Percentiles rank a stretch among this genome's conserved stretches.
Evolutionary conservation across 2,329 filamentous ascomycete genomes (phyloP).

Genomic region (Ciborinia camelliae): DNA sequence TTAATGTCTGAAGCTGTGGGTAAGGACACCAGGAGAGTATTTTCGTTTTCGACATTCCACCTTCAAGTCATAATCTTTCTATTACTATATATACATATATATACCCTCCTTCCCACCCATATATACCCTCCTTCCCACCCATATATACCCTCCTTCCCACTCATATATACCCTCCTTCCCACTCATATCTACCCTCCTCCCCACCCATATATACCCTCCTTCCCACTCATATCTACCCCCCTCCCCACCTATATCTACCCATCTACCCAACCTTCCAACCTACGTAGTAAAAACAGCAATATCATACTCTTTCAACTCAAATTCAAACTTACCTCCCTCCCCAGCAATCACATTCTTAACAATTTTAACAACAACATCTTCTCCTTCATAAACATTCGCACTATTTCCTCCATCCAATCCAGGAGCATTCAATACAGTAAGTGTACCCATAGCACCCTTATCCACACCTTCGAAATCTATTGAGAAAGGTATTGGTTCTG

Average conservation of each 20-base stretch:
- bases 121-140: no score
- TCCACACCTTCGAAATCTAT: conserved; percentile 19
- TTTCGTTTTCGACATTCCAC: not conserved
- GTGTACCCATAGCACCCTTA: not conserved
- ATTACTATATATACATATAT: no score
- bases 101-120: no score
- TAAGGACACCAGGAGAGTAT: no score
- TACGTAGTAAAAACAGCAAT: conserved; percentile 21
- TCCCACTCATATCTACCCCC: no score
- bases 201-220: no score
- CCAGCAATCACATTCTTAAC: conserved; percentile 1
- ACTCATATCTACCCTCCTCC: no score
- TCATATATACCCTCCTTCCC: no score
- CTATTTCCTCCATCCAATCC: conserved; percentile 1
- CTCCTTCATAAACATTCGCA: conserved; percentile 9
- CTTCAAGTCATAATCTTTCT: no score
- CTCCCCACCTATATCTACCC: no score
- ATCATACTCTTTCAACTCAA: conserved; percentile 19
- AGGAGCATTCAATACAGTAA: conserved; percentile 17
- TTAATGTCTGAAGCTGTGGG: not conserved
- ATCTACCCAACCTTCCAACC: no score
- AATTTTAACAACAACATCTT: conserved; percentile 10
- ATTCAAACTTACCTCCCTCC: conserved; percentile 12
- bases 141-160: no score
- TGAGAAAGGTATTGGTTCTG: conserved; percentile 5